Conservation (phyloP, 208 protist species). For the Leishmania mexicana region DNA sequence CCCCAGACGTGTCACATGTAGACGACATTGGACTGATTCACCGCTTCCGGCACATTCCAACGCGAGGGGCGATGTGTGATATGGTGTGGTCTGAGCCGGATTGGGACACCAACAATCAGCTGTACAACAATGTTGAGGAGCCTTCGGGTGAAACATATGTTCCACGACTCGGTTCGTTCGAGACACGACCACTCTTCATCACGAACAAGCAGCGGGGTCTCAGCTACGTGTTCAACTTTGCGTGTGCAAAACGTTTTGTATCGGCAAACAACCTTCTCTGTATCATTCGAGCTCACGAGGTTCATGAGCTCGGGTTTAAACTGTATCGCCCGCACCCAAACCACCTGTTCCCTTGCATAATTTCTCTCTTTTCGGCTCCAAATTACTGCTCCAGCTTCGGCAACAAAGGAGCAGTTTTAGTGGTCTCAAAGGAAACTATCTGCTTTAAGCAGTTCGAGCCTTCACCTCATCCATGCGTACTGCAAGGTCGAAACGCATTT, state of each 20-base stretch:
- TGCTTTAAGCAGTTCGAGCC: slow-evolving; percentile 90
- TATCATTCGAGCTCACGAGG: slow-evolving; percentile 97
- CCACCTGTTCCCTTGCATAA: slow-evolving; percentile 95
- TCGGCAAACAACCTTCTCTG: slow-evolving; percentile 95
- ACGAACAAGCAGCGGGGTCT: slow-evolving; percentile 74
- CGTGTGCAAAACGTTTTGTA: slow-evolving; percentile 90
- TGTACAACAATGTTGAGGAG: slow-evolving; percentile 58
- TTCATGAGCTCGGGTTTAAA: slow-evolving; percentile 92
- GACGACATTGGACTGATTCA: slow-evolving; percentile 94
- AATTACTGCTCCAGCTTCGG: slow-evolving; percentile 98
- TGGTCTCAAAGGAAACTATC: slow-evolving; percentile 79
- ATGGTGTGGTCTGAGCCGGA: slow-evolving; percentile 99
- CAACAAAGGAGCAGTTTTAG: slow-evolving; percentile 97
- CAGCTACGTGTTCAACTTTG: slow-evolving; percentile 89
- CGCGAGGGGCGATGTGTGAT: slow-evolving; percentile 98
- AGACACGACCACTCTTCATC: slow-evolving; percentile 62
- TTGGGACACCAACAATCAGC: slow-evolving; percentile 83
- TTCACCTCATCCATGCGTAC: slow-evolving; percentile 74
- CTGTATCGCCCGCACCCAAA: slow-evolving; percentile 91
- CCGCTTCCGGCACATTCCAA: slow-evolving; percentile 98
- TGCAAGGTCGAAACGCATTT: slow-evolving; percentile 68
- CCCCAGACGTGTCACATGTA: slow-evolving; percentile 94
- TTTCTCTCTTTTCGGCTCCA: slow-evolving; percentile 98
- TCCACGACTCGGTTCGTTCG: slow-evolving; percentile 57
- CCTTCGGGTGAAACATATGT: slow-evolving; percentile 57